Evolutionary conservation across 2,329 filamentous ascomycete species (phyloP), one percentile per base, ranked within the genome.

Genomic region (Pestalotiopsis sp.): DNA sequence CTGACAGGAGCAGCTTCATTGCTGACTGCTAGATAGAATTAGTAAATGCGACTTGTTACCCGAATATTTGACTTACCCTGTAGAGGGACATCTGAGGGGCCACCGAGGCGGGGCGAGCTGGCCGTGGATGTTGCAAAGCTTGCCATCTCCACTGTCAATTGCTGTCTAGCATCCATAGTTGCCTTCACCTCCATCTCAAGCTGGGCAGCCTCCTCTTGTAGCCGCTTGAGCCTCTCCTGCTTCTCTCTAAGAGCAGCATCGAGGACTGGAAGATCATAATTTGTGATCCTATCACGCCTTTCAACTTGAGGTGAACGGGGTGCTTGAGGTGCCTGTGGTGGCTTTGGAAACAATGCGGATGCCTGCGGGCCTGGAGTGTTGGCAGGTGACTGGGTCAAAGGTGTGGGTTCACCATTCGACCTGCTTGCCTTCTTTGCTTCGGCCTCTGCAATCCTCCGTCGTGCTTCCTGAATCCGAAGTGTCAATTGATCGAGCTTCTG

Each of bases 391-490:
- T 65, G 71, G 45, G 71, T 41, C 45, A 73, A 71, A n/a, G 70
- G 68, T 9, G 59, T 64, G 6, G 67, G 36, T 4, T 52, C 52
- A 36, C 66, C 68, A 52, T 69, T 73, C 36, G 69, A 61, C 61
- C 69, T 76, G 58, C 75, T 73, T 61, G 74, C 74, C 74, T 85
- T 85, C 73, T 84, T 86, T 11, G 87, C 87, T 76, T 90, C 87
- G 17, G 86, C 86, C 72, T 89, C 84, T 2, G 87, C 87, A 73
- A 90, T 90, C 71, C 81, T 85, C 41, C 82, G 82, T 75, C 88
- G 90, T 81, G 91, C 86, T 66, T 86, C 84, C 73, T 90, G 86
- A 39, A 92, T 91, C 71, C 87, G 84, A 68, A 84, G 85, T 57
- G 74, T 75, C 7, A 79, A 67, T 6, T 77, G 23, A 66, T 75